Base-by-base conservation (phyloP, 257 asterid genomes). In the Nicotiana obtusifolia region DNA sequence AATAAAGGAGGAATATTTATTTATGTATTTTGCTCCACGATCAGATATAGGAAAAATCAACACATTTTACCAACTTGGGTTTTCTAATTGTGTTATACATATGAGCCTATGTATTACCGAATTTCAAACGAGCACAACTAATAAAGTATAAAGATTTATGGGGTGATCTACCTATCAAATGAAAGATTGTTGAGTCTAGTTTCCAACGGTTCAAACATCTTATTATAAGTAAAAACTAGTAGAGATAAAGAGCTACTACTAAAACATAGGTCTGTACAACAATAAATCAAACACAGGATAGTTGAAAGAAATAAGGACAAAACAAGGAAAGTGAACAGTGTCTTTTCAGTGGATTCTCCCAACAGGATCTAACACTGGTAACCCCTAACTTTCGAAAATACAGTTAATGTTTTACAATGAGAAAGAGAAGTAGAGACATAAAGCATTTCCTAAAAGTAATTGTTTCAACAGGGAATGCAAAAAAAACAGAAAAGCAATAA, bases 51-150 rank as follows among this genome's bases (percentile, higher is more conserved):
- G 82, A 80, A 84, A 37, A 24, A 69, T 57, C 80, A 52, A 71
- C 37, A 62, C 84, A 87, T 87, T 81, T 84, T 76, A 78, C 76
- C 88, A 79, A 84, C 88, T 84, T 81, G 85, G 84, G 35, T 60
- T 86, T 85, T 84, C 59, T 76, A 76, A 75, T 77, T 41, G 15
- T 53, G 60, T 30, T 47, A 64, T 53, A 66, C 80, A 64, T 14
- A 80, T n/a, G n/a, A n/a, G n/a, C n/a, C n/a, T n/a, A n/a, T n/a
- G n/a, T n/a, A n/a, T n/a, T n/a, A n/a, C n/a, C n/a, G n/a, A n/a
- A n/a, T n/a, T n/a, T n/a, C n/a, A n/a, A n/a, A n/a, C n/a, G n/a
- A n/a, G n/a, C n/a, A n/a, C n/a, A n/a, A n/a, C n/a, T n/a, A n/a
- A n/a, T n/a, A n/a, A n/a, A n/a, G n/a, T n/a, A n/a, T n/a, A n/a